Percentiles rank a stretch among this genome's conserved stretches.
Conservation (phyloP, 176 grass and related monocot species). For the Eragrostis curvula region DNA sequence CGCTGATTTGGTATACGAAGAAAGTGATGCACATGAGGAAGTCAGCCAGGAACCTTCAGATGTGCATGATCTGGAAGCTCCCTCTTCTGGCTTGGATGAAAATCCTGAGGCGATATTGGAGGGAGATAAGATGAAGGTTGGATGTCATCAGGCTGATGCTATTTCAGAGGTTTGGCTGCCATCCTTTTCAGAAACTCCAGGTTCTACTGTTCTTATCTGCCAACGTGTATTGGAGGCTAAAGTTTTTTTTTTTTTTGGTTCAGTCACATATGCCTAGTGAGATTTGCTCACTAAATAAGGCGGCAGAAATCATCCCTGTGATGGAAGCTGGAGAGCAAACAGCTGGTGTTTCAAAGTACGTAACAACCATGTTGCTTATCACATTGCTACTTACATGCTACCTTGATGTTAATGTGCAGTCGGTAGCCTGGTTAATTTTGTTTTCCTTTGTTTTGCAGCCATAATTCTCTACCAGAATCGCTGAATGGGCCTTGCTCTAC, state of each 20-base stretch:
- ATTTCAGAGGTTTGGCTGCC: constrained; percentile 46
- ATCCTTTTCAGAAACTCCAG: not conserved
- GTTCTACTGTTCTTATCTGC: not conserved
- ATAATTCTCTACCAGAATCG: constrained; percentile 31
- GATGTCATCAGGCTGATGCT: constrained; percentile 10
- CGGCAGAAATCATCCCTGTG: constrained; percentile 17
- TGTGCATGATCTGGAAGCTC: constrained; percentile 12
- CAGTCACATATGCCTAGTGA: constrained; percentile 32
- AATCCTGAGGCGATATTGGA: constrained; percentile 22
- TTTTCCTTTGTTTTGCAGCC: constrained; percentile 45
- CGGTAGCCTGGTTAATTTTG: constrained; percentile 20
- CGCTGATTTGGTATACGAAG: constrained; percentile 17
- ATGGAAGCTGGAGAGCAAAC: constrained; percentile 41
- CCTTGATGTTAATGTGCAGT: constrained; percentile 31
- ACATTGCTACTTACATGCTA: constrained; percentile 31
- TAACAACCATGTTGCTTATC: constrained; percentile 1
- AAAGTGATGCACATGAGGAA: constrained; percentile 32
- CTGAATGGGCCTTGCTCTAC: constrained; percentile 18
- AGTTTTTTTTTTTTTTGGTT: constrained; percentile 26
- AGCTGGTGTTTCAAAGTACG: constrained; percentile 39
- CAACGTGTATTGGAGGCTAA: constrained; percentile 14
- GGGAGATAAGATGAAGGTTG: constrained; percentile 23
- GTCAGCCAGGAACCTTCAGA: constrained; percentile 15
- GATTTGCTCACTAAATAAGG: constrained; percentile 36
- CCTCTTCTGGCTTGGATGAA: constrained; percentile 35